These are phyloP conservation scores for Pseudomassariella vexata DNA, from an alignment of 2,329 filamentous ascomycete genomes.

Conservation along the genomic window DNA sequence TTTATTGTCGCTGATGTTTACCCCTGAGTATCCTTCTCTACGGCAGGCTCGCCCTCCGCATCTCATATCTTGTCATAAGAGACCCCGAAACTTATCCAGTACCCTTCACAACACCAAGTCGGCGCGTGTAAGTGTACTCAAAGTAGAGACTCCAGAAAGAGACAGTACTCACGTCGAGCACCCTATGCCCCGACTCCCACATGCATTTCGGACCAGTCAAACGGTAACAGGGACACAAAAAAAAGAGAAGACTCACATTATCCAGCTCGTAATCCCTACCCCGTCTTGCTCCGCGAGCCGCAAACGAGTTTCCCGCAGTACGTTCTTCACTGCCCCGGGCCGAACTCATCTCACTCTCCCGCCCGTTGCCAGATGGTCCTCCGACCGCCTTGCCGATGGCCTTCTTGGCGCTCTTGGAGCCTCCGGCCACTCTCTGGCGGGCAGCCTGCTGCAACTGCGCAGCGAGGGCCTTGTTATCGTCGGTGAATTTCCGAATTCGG, in stretches of 20 bases:
- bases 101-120: no score
- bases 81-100: no score
- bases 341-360: constrained; percentile 55
- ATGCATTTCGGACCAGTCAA: constrained; percentile 4
- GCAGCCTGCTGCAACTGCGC: constrained; percentile 59
- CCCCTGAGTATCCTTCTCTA: no score
- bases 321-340: constrained; percentile 74
- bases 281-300: constrained; percentile 64
- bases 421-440: constrained; percentile 16
- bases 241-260: constrained; percentile 51
- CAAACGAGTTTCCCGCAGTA: constrained; percentile 53
- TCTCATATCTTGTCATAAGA: no score
- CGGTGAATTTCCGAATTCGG: constrained; percentile 86
- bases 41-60: no score
- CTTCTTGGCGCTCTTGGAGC: constrained; percentile 40
- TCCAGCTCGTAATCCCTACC: constrained; percentile 78
- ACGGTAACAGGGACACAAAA: constrained; percentile 3
- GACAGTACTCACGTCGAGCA: no score
- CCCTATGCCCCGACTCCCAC: no score
- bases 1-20: no score
- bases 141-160: no score
- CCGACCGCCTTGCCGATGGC: constrained; percentile 36
- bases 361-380: no score
- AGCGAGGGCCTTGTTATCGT: constrained; percentile 90
- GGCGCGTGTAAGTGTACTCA: no score